Conservation (phyloP, 2,329 filamentous ascomycete genomes). For the Mariannaea sp. region DNA sequence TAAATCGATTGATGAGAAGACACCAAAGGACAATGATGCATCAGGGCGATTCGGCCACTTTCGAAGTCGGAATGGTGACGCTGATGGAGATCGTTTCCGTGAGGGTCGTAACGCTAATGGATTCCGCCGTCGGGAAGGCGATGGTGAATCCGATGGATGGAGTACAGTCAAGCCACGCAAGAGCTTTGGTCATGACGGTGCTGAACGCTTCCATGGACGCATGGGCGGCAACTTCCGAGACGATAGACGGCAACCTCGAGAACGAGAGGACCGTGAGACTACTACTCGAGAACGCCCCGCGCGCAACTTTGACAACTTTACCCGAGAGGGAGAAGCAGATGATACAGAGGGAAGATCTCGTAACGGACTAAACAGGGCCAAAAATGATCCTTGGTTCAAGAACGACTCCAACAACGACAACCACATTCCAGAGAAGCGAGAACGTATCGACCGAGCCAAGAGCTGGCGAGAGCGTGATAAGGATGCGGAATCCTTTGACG, state of each 20-base stretch:
- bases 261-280: slow-evolving; percentile 62
- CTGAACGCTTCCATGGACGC: slow-evolving; percentile 70
- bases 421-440: slow-evolving; percentile 49
- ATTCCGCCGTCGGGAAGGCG: slow-evolving; percentile 60
- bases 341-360: slow-evolving; percentile 64
- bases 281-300: slow-evolving; percentile 52
- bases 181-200: slow-evolving; percentile 73
- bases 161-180: slow-evolving; percentile 74
- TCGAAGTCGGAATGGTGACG: slow-evolving; percentile 56
- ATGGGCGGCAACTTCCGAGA: slow-evolving; percentile 59
- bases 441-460: slow-evolving; percentile 63
- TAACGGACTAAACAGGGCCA: slow-evolving; percentile 67
- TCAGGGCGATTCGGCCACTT: slow-evolving; percentile 64
- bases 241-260: slow-evolving; percentile 52
- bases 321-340: slow-evolving; percentile 53
- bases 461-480: slow-evolving; percentile 63
- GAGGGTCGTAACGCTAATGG: slow-evolving; percentile 54
- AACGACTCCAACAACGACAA: slow-evolving; percentile 51
- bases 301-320: slow-evolving; percentile 56
- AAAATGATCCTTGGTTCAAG: slow-evolving; percentile 77
- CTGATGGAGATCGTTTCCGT: slow-evolving; percentile 56
- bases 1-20: slow-evolving; percentile 59
- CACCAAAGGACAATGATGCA: slow-evolving; percentile 54
- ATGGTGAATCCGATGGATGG: slow-evolving; percentile 73
- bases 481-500: slow-evolving; percentile 51